Base-by-base conservation (phyloP, 2,329 filamentous ascomycete species). In the Phaeophleospora eucalypticola region DNA sequence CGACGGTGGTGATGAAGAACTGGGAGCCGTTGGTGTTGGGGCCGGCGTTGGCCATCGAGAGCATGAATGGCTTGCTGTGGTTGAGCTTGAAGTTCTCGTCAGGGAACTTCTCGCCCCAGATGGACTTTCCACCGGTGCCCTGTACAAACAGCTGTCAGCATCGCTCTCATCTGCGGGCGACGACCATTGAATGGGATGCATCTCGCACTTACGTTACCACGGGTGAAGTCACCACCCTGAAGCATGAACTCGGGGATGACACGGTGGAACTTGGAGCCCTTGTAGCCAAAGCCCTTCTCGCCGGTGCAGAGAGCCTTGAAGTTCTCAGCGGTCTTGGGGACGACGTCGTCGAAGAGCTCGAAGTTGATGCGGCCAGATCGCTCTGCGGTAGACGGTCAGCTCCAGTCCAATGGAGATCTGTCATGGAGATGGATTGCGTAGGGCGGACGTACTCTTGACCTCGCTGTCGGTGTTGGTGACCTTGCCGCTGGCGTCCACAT, bases 231-330 rank as follows among this genome's bases (percentile, higher is more conserved):
- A 72, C 93, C 91, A 67, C 93, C 90, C 76, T 96, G 87, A 65
- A 96, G 91, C 91, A 98, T 97, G 73, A 98, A 98, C 63, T 89
- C 82, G 76, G 95, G 95, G 75, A 98, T 98, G 57, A 98, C 87
- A 49, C 91, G 87, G 77, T 98, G 91, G 78, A 98, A 97, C 64
- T 77, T 79, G 56, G 88, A 94, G 60, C 89, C 89, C 39, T 81
- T 71, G 68, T 89, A 89, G 60, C 89, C 89, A 37, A 80, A 65
- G 54, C 91, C 93, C 75, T 95, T 95, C 77, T 97, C 91, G 60
- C 91, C 91, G 1, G 91, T 95, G 78, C 89, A 96, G 57, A 96
- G 83, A 51, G 84, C 83, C 64, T 90, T 88, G 79, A 97, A 97
- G 79, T 97, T 97, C 67, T 96, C 90, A 58, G 85, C 88, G 74